phyloP scores from a whole-genome alignment of 352 stramenopile species.

The Pythium grandisporangium region DNA sequence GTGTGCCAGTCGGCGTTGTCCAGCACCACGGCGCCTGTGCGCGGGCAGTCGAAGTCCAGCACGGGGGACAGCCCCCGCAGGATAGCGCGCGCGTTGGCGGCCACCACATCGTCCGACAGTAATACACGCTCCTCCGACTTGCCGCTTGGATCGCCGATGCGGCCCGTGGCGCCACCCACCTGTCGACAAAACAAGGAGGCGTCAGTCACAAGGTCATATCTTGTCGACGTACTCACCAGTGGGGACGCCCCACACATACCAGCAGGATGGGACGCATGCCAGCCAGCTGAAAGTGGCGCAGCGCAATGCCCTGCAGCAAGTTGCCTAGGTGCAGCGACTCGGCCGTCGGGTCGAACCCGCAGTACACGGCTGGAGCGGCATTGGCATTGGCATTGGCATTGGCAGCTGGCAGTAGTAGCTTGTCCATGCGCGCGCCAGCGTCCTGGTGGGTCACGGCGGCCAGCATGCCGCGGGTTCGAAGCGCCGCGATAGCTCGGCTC shows the following conservation, averaged over 20 bases:
- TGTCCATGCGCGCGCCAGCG: slow-evolving; percentile 41
- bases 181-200: slow-evolving; percentile 1
- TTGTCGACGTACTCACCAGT: no score
- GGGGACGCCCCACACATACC: no score
- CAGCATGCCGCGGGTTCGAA: slow-evolving; percentile 65
- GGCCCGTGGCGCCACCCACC: slow-evolving; percentile 80
- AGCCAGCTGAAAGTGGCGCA: slow-evolving; percentile 83
- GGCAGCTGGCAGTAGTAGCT: slow-evolving; percentile 16
- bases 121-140: slow-evolving; percentile 96
- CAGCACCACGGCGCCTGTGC: slow-evolving; percentile 90
- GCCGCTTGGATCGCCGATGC: slow-evolving; percentile 97
- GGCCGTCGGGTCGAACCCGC: slow-evolving; percentile 90
- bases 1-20: slow-evolving; percentile 99
- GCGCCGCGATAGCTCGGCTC: slow-evolving; percentile 52
- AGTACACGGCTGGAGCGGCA: slow-evolving; percentile 54
- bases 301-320: slow-evolving; percentile 74
- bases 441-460: slow-evolving; percentile 62
- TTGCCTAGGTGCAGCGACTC: slow-evolving; percentile 89
- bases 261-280: slow-evolving; percentile 88
- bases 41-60: slow-evolving; percentile 87
- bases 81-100: slow-evolving; percentile 87
- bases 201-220: slow-evolving; percentile 3
- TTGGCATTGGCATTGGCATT: neutral
- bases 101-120: slow-evolving; percentile 91
- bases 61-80: slow-evolving; percentile 90